Base-by-base conservation (phyloP, 352 stramenopile species). In the Phytophthora fragariae region DNA sequence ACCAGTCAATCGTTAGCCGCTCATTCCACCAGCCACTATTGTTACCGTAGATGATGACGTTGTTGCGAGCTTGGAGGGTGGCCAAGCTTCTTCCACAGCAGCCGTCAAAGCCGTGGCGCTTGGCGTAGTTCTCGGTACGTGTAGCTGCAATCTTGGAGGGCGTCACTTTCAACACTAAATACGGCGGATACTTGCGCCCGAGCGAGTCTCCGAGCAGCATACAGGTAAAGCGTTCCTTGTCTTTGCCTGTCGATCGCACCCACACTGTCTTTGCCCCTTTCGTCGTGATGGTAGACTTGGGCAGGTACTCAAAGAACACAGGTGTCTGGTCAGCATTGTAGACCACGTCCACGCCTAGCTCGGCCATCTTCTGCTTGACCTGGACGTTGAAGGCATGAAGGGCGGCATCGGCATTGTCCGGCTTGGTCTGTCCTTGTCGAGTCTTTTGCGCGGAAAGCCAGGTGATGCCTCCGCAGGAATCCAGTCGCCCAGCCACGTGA, bases 281-380 rank as follows among this genome's bases (percentile, higher is more conserved):
- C 27, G 10, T 58, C 5, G 47, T 19, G 21, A 69, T 33, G 2
- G 44, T 69, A 8, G 52, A 62, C 24, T 54, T 61, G 14, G 57
- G 58, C 5, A 72, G 11, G 37, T 65, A 70, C 49, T 75, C 68
- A 27, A 67, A 70, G 17, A 75, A 66, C 3, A 56, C 35, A n/a
- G 56, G 55, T 9, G 70, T 73, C 41, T 77, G 53, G 31, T 79
- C 63, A 10, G 54, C 65, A 27, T 80, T 70, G 27, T 55, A 68
- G 17, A 58, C 57, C 7, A 63, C 54, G 6, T 70, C 55, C 4
- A 66, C 31, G 12, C 37, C 19, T 9, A 50, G 44, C 44, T 50
- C 44, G 19, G 15, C 44, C 44, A 50, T 50, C 17, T 21, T 50
- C 44, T 50, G 5, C 44, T 50, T 50, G 14, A 50, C 44, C 17